These are phyloP conservation scores for Cudoniella acicularis DNA, from an alignment of 495 filamentous ascomycete species.

Conservation along the genomic window DNA sequence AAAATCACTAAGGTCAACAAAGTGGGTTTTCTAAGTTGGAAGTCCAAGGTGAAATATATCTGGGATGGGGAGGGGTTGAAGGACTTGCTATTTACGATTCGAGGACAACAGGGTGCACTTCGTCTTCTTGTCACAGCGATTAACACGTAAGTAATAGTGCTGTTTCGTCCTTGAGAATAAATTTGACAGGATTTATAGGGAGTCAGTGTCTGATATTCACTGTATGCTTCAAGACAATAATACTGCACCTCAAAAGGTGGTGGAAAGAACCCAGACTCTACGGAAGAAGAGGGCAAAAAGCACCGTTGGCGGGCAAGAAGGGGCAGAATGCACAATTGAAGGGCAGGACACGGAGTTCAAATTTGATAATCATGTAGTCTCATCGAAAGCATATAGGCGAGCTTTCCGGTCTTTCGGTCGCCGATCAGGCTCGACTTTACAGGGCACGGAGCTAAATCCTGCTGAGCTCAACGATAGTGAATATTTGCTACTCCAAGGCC, in stretches of 20 bases:
- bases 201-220: constrained; percentile 1
- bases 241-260: not conserved
- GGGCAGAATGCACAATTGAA: not conserved
- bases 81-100: constrained; percentile 2
- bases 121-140: too few relatives aligned
- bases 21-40: constrained; percentile 1
- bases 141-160: too few relatives aligned
- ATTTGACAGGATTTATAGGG: not conserved
- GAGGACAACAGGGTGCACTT: too few relatives aligned
- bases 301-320: not conserved
- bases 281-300: not conserved
- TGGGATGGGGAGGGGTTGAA: constrained; percentile 1
- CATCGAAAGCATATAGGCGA: not conserved
- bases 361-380: not conserved
- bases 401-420: not conserved
- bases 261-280: constrained; percentile 2
- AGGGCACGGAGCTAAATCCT: too few relatives aligned
- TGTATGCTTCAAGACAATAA: constrained; percentile 1
- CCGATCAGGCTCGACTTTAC: not conserved
- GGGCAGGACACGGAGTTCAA: not conserved
- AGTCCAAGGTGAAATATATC: constrained; percentile 1
- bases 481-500: not conserved
- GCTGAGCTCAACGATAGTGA: not conserved
- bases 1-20: not conserved
- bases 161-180: too few relatives aligned